Percentiles rank a stretch among this genome's conserved stretches.
Evolutionary conservation across 306 rosid genomes (phyloP).

Genomic region (Spatholobus suberectus): DNA sequence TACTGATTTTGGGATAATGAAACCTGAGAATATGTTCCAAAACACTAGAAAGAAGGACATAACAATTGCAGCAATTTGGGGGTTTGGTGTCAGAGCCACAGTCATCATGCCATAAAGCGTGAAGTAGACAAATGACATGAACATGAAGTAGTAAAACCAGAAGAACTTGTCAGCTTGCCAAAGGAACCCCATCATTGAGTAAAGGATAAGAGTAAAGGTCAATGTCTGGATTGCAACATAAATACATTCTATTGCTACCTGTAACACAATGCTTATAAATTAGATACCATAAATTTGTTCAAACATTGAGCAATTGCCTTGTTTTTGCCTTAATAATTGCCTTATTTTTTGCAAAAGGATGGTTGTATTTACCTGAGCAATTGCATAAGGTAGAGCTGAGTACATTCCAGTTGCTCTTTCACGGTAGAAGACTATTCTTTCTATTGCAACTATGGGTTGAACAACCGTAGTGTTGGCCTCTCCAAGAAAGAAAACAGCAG

Average conservation of each 20-base stretch:
- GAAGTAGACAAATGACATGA: conserved; percentile 57
- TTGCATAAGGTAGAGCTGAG: conserved; percentile 59
- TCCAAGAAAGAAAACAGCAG: conserved; percentile 56
- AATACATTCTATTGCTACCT: conserved; percentile 60
- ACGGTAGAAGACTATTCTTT: conserved; percentile 58
- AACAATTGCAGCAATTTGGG: conserved; percentile 57
- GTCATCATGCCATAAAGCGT: conserved; percentile 70
- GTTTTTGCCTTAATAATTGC: too few relatives aligned
- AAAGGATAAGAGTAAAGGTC: conserved; percentile 51
- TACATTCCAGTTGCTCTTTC: conserved; percentile 68
- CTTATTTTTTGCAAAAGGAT: too few relatives aligned
- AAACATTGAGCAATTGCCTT: too few relatives aligned
- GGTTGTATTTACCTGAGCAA: conserved; percentile 55
- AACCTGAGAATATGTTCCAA: conserved; percentile 70
- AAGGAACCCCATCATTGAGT: conserved; percentile 63
- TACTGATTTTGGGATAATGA: conserved; percentile 54
- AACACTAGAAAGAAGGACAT: conserved; percentile 58
- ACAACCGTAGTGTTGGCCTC: conserved; percentile 40
- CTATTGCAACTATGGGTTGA: conserved; percentile 54
- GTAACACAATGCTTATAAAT: conserved; percentile 38
- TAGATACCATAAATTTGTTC: not conserved
- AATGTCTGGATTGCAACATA: conserved; percentile 58
- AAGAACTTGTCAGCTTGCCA: conserved; percentile 57
- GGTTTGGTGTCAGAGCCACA: conserved; percentile 61
- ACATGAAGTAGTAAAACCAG: conserved; percentile 64